These are phyloP conservation scores for Kwoniella bestiolae DNA, from an alignment of 768 basidiomycete species.

Conservation along the genomic window DNA sequence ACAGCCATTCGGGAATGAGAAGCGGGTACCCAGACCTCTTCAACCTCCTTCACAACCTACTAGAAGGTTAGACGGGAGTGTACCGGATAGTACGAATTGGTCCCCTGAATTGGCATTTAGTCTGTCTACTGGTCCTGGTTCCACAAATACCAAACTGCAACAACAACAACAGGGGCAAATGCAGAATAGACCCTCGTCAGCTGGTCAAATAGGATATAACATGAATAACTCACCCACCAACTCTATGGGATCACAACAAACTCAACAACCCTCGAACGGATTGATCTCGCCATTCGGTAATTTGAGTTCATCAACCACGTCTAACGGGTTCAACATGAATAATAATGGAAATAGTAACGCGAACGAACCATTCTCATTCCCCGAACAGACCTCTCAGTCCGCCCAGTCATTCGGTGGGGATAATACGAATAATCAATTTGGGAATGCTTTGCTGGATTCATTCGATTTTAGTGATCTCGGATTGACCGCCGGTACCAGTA, in stretches of 20 bases:
- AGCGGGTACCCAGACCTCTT: constrained; percentile 46
- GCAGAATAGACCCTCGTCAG: constrained; percentile 1
- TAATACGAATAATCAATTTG: constrained; percentile 27
- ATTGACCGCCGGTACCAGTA: neutral
- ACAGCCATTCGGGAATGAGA: constrained; percentile 49
- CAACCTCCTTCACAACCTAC: constrained; percentile 42
- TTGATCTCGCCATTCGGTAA: constrained; percentile 15
- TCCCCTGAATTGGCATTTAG: constrained; percentile 26
- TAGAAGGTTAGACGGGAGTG: constrained; percentile 18
- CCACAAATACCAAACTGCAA: no score
- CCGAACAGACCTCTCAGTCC: neutral
- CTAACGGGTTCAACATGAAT: neutral
- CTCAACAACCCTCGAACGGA: constrained; percentile 5
- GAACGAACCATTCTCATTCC: constrained; percentile 8
- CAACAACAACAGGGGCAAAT: no score
- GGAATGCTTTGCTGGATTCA: constrained; percentile 31
- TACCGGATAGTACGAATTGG: constrained; percentile 28
- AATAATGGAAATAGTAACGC: constrained; percentile 5
- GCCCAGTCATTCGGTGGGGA: neutral
- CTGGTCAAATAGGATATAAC: constrained; percentile 9
- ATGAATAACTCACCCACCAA: constrained; percentile 5
- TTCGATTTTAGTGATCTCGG: constrained; percentile 42
- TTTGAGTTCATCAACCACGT: neutral
- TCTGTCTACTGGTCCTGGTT: neutral
- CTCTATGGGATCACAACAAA: constrained; percentile 1